Percentiles rank a stretch among this genome's conserved stretches.
phyloP scores from a whole-genome alignment of 2,329 filamentous ascomycete genomes.

The Ilyonectria destructans region DNA sequence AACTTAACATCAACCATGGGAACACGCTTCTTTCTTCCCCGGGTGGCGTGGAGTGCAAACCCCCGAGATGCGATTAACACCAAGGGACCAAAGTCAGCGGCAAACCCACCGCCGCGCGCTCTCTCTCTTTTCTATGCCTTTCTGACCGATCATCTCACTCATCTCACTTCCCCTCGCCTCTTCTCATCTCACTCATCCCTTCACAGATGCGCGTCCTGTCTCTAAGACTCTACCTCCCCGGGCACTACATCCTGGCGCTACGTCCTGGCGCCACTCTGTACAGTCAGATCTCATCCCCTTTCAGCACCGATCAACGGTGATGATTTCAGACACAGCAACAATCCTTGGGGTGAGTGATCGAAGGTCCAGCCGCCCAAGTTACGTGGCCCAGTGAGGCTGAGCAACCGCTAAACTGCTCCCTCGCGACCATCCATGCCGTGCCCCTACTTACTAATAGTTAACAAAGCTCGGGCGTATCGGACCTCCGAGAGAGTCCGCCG shows the following conservation, averaged over 20 bases:
- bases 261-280: not conserved
- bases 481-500: not conserved
- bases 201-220: not conserved
- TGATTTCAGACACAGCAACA: not conserved
- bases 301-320: not conserved
- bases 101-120: no score
- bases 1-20: no score
- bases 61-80: no score
- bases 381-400: slow-evolving; percentile 47
- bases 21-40: slow-evolving; percentile 5
- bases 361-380: not conserved
- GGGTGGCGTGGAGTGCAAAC: no score
- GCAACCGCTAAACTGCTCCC: slow-evolving; percentile 30
- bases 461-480: slow-evolving; percentile 1
- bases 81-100: no score
- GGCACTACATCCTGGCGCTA: no score
- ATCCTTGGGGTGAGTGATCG: not conserved
- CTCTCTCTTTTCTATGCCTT: no score
- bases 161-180: not conserved
- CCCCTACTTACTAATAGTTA: not conserved
- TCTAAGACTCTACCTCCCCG: not conserved
- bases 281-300: not conserved
- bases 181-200: not conserved
- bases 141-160: not conserved
- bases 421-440: slow-evolving; percentile 1